These are phyloP conservation scores for Arxiozyma slooffiae DNA, from an alignment of 1,139 yeast genomes.

Conservation along the genomic window DNA sequence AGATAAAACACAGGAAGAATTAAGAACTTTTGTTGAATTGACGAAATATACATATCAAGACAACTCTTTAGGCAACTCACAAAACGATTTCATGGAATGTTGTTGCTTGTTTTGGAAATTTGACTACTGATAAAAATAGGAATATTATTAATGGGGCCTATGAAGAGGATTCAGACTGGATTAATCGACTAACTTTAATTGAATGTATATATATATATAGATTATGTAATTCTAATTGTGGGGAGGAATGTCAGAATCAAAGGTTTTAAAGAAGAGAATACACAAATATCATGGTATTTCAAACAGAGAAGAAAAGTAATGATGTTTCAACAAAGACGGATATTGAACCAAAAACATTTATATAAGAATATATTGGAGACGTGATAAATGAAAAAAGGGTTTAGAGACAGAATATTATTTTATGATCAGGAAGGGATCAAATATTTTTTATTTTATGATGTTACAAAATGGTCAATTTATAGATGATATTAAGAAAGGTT, in stretches of 20 bases:
- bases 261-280: constrained; percentile 70
- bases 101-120: constrained; percentile 53
- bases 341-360: constrained; percentile 55
- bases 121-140: constrained; percentile 21
- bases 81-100: constrained; percentile 73
- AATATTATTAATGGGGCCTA: constrained; percentile 53
- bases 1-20: constrained; percentile 66
- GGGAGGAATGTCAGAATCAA: constrained; percentile 73
- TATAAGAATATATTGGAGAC: constrained; percentile 91
- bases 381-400: constrained; percentile 70
- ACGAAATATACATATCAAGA: constrained; percentile 51
- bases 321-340: constrained; percentile 66
- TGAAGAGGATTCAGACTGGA: constrained; percentile 79
- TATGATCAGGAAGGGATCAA: constrained; percentile 64
- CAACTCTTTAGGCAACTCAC: constrained; percentile 54
- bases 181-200: constrained; percentile 80
- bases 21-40: constrained; percentile 45
- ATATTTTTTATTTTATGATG: constrained; percentile 97
- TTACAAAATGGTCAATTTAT: constrained; percentile 84
- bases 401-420: constrained; percentile 60
- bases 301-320: constrained; percentile 77
- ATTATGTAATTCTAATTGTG: constrained; percentile 54
- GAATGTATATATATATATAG: constrained; percentile 83
- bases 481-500: constrained; percentile 85
- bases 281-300: constrained; percentile 64